Percentiles rank a stretch among this genome's conserved stretches.
These are phyloP conservation scores for Fusarium hostae DNA, from an alignment of 2,329 filamentous ascomycete species.

Conservation along the genomic window DNA sequence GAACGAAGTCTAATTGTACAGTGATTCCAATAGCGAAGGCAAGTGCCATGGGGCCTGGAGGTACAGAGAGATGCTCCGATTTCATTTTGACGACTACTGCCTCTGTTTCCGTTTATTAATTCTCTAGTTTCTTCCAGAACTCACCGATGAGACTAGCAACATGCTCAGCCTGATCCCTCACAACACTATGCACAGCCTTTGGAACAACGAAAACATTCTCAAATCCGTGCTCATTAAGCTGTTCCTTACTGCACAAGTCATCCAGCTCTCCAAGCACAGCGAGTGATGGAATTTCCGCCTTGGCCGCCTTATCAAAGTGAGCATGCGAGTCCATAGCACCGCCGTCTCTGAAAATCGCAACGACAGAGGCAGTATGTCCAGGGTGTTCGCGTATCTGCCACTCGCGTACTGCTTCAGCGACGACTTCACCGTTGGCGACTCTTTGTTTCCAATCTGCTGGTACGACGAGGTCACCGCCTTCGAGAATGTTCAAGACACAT, in stretches of 20 bases:
- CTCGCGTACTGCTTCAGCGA: conserved; percentile 58
- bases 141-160: conserved; percentile 25
- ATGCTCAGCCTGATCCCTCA: conserved; percentile 35
- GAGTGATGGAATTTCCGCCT: conserved; percentile 16
- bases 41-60: too few relatives aligned
- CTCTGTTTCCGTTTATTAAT: background rate
- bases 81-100: fast-evolving
- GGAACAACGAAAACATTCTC: conserved; percentile 38
- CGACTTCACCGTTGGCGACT: conserved; percentile 55
- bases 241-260: conserved; percentile 24
- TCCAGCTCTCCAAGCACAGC: conserved; percentile 44
- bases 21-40: fast-evolving
- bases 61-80: fast-evolving
- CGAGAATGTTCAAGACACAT: conserved; percentile 54
- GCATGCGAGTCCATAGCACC: conserved; percentile 51
- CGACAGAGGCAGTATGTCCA: conserved; percentile 58
- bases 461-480: conserved; percentile 56
- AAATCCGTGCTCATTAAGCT: conserved; percentile 32
- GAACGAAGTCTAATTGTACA: fast-evolving
- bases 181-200: conserved; percentile 40
- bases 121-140: conserved; percentile 33
- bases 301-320: conserved; percentile 34
- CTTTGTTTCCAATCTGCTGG: conserved; percentile 58
- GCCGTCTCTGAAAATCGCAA: conserved; percentile 59
- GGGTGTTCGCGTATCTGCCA: conserved; percentile 60